Evolutionary conservation across 2,329 filamentous ascomycete species (phyloP), one percentile per base, ranked within the genome.

Genomic region (Penicillium griseofulvum): DNA sequence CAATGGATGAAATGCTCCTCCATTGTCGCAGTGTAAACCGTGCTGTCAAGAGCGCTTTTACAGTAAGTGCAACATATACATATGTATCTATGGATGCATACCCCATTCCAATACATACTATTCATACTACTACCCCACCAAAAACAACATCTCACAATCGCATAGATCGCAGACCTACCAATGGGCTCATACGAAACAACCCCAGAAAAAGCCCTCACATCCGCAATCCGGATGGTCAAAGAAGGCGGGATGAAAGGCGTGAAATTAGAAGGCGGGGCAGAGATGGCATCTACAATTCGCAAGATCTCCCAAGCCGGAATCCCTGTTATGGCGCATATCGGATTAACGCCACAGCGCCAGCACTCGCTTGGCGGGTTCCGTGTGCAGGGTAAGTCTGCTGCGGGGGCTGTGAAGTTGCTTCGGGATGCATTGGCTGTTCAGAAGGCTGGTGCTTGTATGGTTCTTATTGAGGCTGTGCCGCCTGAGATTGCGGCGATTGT

Each of bases 121-220:
- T n/a, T 14, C 41, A 3, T 10, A n/a, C n/a, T n/a, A n/a, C n/a
- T 19, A 16, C 39, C n/a, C n/a, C 38, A 16, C 38, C 14, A 22
- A 10, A n/a, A 0, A 5, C 22, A 41, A 10, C 22, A 24, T 24
- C 43, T 45, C 43, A 45, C 19, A 45, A 11, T 17, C 3, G 3
- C 26, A 28, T 24, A 93, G 89, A 79, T 97, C 56, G 92, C 90
- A 50, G 93, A 99, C 76, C 78, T 99, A 49, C 93, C 93, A 17
- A 97, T 99, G 93, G 93, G 93, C 6, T 90, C 86, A 4, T 97
- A 97, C 75, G 93, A 99, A 74, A 83, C 97, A 55, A 85, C 87
- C 3, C 89, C 91, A 0, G 86, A 91, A 67, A 92, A 97, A 74
- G 94, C 90, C 12, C 79, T 97, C 29, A 79, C 84, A 56, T 91